Evolutionary conservation across 345 rosid genomes (phyloP).

Genomic region (Salix viminalis): DNA sequence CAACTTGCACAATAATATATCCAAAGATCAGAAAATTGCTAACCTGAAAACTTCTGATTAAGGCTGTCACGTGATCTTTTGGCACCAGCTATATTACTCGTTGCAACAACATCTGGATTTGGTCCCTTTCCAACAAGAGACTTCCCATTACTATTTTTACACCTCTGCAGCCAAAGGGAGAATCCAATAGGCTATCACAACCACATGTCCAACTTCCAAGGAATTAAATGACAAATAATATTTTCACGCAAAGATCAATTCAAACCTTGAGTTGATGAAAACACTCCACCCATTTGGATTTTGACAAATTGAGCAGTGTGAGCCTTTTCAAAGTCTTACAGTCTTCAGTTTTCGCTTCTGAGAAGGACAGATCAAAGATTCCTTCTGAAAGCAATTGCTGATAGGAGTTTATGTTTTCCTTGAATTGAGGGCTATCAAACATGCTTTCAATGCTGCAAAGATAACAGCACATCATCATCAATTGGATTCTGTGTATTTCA

Average conservation of each 20-base stretch:
- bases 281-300: conserved; percentile 70
- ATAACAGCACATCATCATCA: conserved; percentile 20
- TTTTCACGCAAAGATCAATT: conserved; percentile 6
- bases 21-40: conserved; percentile 10
- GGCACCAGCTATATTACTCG: conserved; percentile 33
- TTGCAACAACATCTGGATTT: conserved; percentile 23
- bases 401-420: conserved; percentile 66
- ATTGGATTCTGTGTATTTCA: background rate
- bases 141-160: conserved; percentile 28
- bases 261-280: conserved; percentile 56
- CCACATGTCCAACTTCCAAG: conserved; percentile 1
- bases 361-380: conserved; percentile 56
- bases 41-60: conserved; percentile 59
- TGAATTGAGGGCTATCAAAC: conserved; percentile 82
- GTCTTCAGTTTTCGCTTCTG: conserved; percentile 59
- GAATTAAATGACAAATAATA: background rate
- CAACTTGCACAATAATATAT: background rate
- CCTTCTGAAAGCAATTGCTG: conserved; percentile 78
- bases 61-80: conserved; percentile 52
- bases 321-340: conserved; percentile 56
- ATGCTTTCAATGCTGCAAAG: conserved; percentile 62
- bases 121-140: conserved; percentile 37
- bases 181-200: conserved; percentile 15
- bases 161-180: conserved; percentile 44
- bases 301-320: conserved; percentile 42